These are phyloP conservation scores for Peronospora farinosa DNA, from an alignment of 352 stramenopile genomes.

Conservation along the genomic window DNA sequence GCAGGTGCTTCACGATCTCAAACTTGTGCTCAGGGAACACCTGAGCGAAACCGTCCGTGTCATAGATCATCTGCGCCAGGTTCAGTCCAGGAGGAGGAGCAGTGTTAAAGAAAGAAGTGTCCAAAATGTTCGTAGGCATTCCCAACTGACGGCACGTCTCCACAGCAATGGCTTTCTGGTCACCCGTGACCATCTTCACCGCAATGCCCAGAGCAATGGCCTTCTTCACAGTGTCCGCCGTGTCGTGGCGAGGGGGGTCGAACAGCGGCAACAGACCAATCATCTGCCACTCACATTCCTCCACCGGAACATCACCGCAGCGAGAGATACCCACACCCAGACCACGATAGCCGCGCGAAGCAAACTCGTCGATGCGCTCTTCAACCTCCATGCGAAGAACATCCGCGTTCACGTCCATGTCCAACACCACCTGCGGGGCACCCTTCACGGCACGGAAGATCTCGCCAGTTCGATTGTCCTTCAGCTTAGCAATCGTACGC, in stretches of 20 bases:
- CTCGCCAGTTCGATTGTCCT: conserved; percentile 70
- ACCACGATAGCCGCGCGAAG: conserved; percentile 59
- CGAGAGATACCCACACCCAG: conserved; percentile 53
- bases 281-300: conserved; percentile 88
- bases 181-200: conserved; percentile 95
- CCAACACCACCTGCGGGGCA: conserved; percentile 86
- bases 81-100: conserved; percentile 52
- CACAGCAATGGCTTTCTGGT: conserved; percentile 89
- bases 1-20: conserved; percentile 85
- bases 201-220: conserved; percentile 86
- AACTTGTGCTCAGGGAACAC: conserved; percentile 91
- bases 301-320: conserved; percentile 54
- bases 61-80: conserved; percentile 82
- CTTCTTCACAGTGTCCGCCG: conserved; percentile 86
- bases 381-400: conserved; percentile 60
- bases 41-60: conserved; percentile 91
- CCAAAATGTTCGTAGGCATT: conserved; percentile 85
- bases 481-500: conserved; percentile 88
- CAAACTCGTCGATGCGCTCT: conserved; percentile 77
- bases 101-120: conserved; percentile 77
- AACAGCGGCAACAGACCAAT: conserved; percentile 90
- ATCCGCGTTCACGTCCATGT: conserved; percentile 67
- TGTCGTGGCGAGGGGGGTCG: conserved; percentile 91
- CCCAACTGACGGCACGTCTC: conserved; percentile 88
- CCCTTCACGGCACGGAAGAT: conserved; percentile 91